These are phyloP conservation scores for Rhodofomes roseus DNA, from an alignment of 1,284 basidiomycete species.

Conservation along the genomic window DNA sequence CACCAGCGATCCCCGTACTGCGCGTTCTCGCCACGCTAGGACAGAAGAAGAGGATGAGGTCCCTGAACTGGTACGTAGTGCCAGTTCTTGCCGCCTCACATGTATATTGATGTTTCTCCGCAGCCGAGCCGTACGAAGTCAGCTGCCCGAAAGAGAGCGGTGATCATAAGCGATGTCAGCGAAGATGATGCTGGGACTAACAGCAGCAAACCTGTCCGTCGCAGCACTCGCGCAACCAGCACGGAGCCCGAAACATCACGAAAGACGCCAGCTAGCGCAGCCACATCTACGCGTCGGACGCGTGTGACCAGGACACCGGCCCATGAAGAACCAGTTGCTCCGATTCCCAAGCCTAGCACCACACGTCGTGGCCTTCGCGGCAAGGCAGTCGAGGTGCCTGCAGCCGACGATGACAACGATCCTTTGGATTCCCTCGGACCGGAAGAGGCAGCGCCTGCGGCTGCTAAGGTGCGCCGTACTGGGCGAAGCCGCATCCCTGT, in stretches of 20 bases:
- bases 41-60: not conserved
- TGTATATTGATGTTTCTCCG: not conserved
- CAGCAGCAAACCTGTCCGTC: not conserved
- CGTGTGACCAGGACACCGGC: slow-evolving; percentile 20
- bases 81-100: not conserved
- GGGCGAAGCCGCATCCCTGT: slow-evolving; percentile 20
- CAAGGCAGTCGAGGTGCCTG: slow-evolving; percentile 9
- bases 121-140: not conserved
- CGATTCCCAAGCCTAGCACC: slow-evolving; percentile 10
- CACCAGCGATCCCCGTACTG: not conserved
- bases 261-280: slow-evolving; percentile 5
- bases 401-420: slow-evolving; percentile 11
- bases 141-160: not conserved
- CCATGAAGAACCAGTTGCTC: slow-evolving; percentile 10
- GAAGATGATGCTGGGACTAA: not conserved
- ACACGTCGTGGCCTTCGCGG: slow-evolving; percentile 16
- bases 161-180: not conserved
- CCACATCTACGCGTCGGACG: slow-evolving; percentile 12
- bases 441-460: slow-evolving; percentile 6
- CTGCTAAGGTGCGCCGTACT: slow-evolving; percentile 17
- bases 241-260: not conserved
- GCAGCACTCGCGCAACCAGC: not conserved
- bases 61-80: not conserved
- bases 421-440: slow-evolving; percentile 18
- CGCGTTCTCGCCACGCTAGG: not conserved